These are phyloP conservation scores for Melastoma candidum DNA, from an alignment of 441 rosid genomes.

Conservation along the genomic window DNA sequence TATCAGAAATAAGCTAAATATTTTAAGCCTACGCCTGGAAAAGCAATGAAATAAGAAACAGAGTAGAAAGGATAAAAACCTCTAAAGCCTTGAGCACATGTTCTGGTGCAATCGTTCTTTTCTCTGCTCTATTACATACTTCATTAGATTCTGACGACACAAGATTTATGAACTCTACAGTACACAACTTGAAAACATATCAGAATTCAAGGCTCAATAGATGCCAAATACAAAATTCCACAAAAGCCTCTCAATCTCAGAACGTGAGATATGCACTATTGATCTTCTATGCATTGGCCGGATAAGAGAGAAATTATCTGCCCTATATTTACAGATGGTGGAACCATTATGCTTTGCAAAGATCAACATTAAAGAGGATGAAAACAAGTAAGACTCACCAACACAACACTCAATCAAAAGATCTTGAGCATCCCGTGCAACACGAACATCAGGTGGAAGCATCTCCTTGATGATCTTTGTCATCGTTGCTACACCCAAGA, in stretches of 20 bases:
- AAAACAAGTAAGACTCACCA: slow-evolving; percentile 39
- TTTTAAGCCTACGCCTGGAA: not conserved
- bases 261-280: not conserved
- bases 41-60: slow-evolving; percentile 3
- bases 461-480: slow-evolving; percentile 98
- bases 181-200: not conserved
- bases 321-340: too few relatives aligned
- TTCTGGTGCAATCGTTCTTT: slow-evolving; percentile 95
- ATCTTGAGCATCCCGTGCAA: slow-evolving; percentile 98
- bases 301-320: too few relatives aligned
- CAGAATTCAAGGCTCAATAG: not conserved
- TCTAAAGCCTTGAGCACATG: slow-evolving; percentile 90
- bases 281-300: too few relatives aligned
- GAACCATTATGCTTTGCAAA: not conserved
- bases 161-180: slow-evolving; percentile 88
- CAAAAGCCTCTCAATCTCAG: not conserved
- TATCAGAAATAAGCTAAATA: too few relatives aligned
- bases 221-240: too few relatives aligned
- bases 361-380: not conserved
- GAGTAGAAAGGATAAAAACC: slow-evolving; percentile 28
- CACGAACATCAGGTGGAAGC: slow-evolving; percentile 99
- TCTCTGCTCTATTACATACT: slow-evolving; percentile 94
- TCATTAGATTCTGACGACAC: slow-evolving; percentile 96
- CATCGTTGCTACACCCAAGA: slow-evolving; percentile 72
- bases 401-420: slow-evolving; percentile 97